Evolutionary conservation across 805 yeast species (phyloP), one percentile per base, ranked within the genome.

Genomic region (Myxozyma lipomycoides): DNA sequence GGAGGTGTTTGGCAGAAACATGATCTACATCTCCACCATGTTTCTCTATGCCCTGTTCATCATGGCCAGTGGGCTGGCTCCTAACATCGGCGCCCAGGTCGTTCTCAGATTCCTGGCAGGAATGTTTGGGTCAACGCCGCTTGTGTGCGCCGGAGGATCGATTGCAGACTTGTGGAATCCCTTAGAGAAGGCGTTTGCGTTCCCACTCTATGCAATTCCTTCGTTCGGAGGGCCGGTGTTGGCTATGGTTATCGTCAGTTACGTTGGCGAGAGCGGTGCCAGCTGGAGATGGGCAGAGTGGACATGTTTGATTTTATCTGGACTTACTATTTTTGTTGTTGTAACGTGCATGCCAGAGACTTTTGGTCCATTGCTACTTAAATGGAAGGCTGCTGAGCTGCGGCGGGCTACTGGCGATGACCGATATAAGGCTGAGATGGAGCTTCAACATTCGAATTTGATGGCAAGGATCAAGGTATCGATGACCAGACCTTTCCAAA

Each of bases 81-180:
- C 73, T 25, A 79, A 83, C 56, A 79, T 85, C 58, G 72, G 79
- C 48, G 72, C 76, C 5, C 73, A 85, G 30, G 67, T 85, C 46
- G 82, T 85, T 3, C 67, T 84, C 40, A 70, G 95, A 60, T 87
- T 87, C 64, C 78, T 88, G 62, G 74, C 86, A 22, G 95, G 95
- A 0, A 74, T 83, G 30, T 75, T 84, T 45, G 85, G 90, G 1
- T 82, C 91, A 1, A 95, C 95, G 2, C 89, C 95, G 0, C 73
- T 88, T 64, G 83, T 95, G 3, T 78, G 86, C 59, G 95, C 89
- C 15, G 91, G 91, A 52, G 95, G 95, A 56, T 78, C 91, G n/a
- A 78, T 86, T 56, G 73, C 82, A 51, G 95, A 86, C 69, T 68
- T 86, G 40, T 86, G 89, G 75, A 46, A 48, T 24, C 53, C 52